phyloP scores from a whole-genome alignment of 176 grass and related monocot species.

The Juncus inflexus region DNA sequence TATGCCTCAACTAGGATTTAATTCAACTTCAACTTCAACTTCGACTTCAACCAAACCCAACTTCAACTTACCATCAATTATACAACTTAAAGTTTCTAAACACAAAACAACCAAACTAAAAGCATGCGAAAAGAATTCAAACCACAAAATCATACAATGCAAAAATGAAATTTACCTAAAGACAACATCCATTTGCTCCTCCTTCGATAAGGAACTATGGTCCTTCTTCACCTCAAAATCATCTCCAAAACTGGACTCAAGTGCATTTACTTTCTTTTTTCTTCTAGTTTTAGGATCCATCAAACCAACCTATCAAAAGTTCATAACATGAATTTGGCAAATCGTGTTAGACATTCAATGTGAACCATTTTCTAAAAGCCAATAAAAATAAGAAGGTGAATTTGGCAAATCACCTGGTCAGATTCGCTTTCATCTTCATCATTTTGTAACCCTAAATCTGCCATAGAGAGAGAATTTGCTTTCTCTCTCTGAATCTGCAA shows the following conservation, averaged over 20 bases:
- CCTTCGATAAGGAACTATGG: constrained; percentile 44
- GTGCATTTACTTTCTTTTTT: constrained; percentile 29
- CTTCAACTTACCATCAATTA: no score
- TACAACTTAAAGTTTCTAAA: no score
- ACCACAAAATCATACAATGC: not conserved
- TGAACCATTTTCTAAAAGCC: not conserved
- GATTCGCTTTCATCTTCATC: constrained; percentile 48
- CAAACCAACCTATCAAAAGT: constrained; percentile 32
- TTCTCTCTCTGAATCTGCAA: constrained; percentile 48
- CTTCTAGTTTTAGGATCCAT: constrained; percentile 20
- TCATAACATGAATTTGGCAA: not conserved
- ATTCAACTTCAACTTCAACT: no score
- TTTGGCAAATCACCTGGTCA: constrained; percentile 40
- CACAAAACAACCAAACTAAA: no score
- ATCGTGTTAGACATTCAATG: not conserved
- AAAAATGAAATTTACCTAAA: constrained; percentile 50
- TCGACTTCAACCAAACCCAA: no score
- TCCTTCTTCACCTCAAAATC: constrained; percentile 49
- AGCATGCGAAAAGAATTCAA: no score
- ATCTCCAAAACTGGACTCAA: constrained; percentile 28
- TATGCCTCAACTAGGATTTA: no score
- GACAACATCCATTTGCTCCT: constrained; percentile 60
- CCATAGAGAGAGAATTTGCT: constrained; percentile 47
- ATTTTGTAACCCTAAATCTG: constrained; percentile 71
- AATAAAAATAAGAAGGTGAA: not conserved